phyloP scores from a whole-genome alignment of 805 yeast genomes.

The Saccharomycopsis fibuligera region DNA sequence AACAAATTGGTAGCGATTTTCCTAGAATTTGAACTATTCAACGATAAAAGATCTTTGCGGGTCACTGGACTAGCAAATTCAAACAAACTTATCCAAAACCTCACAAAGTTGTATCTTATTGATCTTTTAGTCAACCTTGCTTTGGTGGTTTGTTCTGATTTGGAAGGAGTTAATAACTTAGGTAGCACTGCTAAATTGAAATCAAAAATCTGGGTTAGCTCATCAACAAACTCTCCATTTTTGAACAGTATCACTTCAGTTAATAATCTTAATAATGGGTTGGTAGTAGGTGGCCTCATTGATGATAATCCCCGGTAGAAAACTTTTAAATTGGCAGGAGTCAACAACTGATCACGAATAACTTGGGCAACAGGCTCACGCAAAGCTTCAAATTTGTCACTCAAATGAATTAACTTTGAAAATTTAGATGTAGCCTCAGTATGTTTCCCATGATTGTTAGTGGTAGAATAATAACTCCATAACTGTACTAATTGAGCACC shows the following conservation, averaged over 20 bases:
- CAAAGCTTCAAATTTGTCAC: conserved; percentile 16
- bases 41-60: conserved; percentile 55
- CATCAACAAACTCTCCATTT: conserved; percentile 45
- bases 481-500: conserved; percentile 35
- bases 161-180: conserved; percentile 50
- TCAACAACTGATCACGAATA: conserved; percentile 46
- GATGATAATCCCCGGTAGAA: conserved; percentile 63
- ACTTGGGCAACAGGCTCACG: conserved; percentile 31
- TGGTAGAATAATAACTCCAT: conserved; percentile 42
- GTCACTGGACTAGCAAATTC: conserved; percentile 43
- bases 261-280: conserved; percentile 56
- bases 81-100: conserved; percentile 53
- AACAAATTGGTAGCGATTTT: conserved; percentile 63
- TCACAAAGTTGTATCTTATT: conserved; percentile 53
- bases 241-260: conserved; percentile 43
- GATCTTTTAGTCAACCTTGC: conserved; percentile 33
- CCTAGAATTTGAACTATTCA: conserved; percentile 33
- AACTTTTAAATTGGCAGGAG: conserved; percentile 43
- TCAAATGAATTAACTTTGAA: conserved; percentile 24
- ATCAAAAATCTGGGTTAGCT: conserved; percentile 62
- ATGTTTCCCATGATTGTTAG: conserved; percentile 46
- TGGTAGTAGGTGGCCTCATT: conserved; percentile 50
- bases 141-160: conserved; percentile 37
- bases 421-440: conserved; percentile 39
- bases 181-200: conserved; percentile 55